These are phyloP conservation scores for Pseudogymnoascus sp. DNA, from an alignment of 2,329 filamentous ascomycete species.

Conservation along the genomic window DNA sequence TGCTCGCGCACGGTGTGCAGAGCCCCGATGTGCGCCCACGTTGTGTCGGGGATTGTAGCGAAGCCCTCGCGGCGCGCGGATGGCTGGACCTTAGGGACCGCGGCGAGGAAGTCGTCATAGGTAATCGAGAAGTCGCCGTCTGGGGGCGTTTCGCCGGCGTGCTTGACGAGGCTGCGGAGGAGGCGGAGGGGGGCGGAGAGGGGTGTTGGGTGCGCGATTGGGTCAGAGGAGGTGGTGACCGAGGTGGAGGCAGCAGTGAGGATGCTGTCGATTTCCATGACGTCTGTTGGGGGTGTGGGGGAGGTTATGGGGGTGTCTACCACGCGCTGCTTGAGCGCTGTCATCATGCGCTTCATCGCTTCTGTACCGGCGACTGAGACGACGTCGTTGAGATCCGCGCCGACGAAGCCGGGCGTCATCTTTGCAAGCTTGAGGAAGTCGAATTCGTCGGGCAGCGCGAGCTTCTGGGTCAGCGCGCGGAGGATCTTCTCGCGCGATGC, in stretches of 20 bases:
- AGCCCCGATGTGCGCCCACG: constrained; percentile 87
- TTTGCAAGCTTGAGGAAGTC: constrained; percentile 70
- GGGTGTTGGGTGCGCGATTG: constrained; percentile 2
- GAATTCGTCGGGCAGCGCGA: constrained; percentile 59
- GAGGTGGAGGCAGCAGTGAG: constrained; percentile 6
- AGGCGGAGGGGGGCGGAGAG: constrained; percentile 32
- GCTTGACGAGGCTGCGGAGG: constrained; percentile 45
- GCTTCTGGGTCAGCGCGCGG: constrained; percentile 59
- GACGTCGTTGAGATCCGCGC: constrained; percentile 72
- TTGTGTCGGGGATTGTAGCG: constrained; percentile 85
- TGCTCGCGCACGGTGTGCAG: constrained; percentile 71
- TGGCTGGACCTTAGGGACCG: constrained; percentile 67
- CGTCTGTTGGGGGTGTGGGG: constrained; percentile 7
- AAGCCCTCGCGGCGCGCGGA: constrained; percentile 90
- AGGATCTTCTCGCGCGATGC: constrained; percentile 71
- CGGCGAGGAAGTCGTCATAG: constrained; percentile 64
- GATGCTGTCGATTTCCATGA: constrained; percentile 28
- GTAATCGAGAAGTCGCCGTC: constrained; percentile 52
- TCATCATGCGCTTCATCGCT: constrained; percentile 32
- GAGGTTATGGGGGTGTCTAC: background rate
- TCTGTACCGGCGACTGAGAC: constrained; percentile 35
- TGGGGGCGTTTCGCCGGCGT: constrained; percentile 43
- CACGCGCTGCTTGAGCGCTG: constrained; percentile 24
- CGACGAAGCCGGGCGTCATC: constrained; percentile 85
- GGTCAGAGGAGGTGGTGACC: constrained; percentile 20